A percentile compares a stretch with the other conserved stretches of the same genome.
Conservation (phyloP, 164 flowering plant species). For the Chimonanthus praecox region DNA sequence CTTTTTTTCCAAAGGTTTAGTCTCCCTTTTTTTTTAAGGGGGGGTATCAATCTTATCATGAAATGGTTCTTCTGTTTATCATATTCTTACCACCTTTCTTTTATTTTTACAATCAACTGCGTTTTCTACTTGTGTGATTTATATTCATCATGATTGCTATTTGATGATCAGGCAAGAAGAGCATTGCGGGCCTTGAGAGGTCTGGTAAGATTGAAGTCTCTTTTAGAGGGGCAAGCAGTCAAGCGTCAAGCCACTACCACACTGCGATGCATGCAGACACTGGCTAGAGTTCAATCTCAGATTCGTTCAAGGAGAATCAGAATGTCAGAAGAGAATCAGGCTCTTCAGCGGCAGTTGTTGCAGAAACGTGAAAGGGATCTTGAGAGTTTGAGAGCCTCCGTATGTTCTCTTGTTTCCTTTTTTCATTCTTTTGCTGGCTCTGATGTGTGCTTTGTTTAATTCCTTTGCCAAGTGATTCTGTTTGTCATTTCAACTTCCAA, state of each 20-base stretch:
- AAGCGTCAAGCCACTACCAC: constrained; percentile 73
- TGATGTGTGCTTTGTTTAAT: not conserved
- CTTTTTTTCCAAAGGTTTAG: too few species aligned
- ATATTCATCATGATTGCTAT: not conserved
- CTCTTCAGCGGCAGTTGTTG: constrained; percentile 71
- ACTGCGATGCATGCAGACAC: constrained; percentile 71
- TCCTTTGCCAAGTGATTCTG: not conserved
- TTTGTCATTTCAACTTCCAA: not conserved
- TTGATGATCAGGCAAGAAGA: constrained; percentile 63
- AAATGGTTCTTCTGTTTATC: not conserved
- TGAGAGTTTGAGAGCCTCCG: constrained; percentile 41
- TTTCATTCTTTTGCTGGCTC: not conserved
- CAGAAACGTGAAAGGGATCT: constrained; percentile 74
- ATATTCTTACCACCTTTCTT: not conserved
- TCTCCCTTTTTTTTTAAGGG: too few species aligned
- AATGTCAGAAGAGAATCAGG: constrained; percentile 79
- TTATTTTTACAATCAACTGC: not conserved
- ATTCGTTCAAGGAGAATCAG: constrained; percentile 66
- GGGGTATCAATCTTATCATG: too few species aligned
- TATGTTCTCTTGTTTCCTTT: constrained; percentile 8
- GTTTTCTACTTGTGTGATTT: not conserved
- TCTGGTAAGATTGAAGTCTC: constrained; percentile 59
- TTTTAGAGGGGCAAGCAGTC: constrained; percentile 61
- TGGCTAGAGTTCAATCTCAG: constrained; percentile 76
- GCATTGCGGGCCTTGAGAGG: constrained; percentile 73